Base-by-base conservation (phyloP, 495 filamentous ascomycete genomes). In the Penicillium silybi region DNA sequence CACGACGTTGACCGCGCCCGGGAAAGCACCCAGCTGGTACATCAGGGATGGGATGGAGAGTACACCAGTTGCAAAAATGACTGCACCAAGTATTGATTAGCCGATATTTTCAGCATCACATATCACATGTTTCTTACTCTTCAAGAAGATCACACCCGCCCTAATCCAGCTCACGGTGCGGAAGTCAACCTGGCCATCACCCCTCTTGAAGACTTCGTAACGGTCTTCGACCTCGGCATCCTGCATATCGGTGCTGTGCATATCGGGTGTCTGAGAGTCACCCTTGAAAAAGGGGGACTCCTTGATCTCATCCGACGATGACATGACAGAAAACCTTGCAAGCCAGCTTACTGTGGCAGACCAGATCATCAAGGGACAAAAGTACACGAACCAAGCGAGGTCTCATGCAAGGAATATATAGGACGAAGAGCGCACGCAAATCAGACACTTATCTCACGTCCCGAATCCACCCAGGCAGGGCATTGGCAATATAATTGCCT, bases 1-100 rank as follows among this genome's bases (percentile, higher is more conserved):
- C 20, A 87, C 50, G 27, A 85, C 76, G 40, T 81, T 75, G 43
- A 88, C 70, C 23, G 84, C 54, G 9, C 78, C 68, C 2, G 66
- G 64, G 10, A 87, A 76, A 64, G 87, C 82, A 8, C 85, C 85
- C 3, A 88, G 63, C 4, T 77, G 69, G 23, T 85, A 83, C 54
- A 87, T 80, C 26, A 78, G 73, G 0, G 70, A 68, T 0, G 85
- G 84, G 15, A 88, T 76, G 41, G 79, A 80, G 46, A 88, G 74
- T 48, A 80, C 79, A 13, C 85, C 84, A 6, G 75, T 80, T 18
- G 77, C 77, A 42, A 82, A 80, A 47, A 76, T 72, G 57, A 75
- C 59, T 62, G 23, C 25, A 9, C 26, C 3, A 20, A 23, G 29
- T 6, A 11, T 9, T 19, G 19, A 18, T 34, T 18, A 50, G 5